Conservation (phyloP, 768 basidiomycete genomes). For the Daedaleopsis nitida region DNA sequence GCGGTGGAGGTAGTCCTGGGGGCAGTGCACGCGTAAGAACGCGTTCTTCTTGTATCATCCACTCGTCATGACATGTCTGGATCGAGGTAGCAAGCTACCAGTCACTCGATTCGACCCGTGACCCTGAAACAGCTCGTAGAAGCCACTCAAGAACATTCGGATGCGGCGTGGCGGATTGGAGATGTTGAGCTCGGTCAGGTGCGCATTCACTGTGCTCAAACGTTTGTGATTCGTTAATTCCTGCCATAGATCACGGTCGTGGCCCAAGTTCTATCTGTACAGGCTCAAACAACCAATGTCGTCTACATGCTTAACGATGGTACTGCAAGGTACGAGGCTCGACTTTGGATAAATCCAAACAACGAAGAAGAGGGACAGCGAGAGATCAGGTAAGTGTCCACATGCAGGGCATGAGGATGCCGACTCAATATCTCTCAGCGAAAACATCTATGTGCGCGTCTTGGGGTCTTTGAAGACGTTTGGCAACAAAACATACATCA, state of each 20-base stretch:
- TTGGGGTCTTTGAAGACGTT: constrained; percentile 84
- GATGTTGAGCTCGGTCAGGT: constrained; percentile 83
- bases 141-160: constrained; percentile 82
- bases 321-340: constrained; percentile 73
- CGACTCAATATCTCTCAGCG: constrained; percentile 42
- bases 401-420: not conserved
- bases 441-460: constrained; percentile 77
- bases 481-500: constrained; percentile 79
- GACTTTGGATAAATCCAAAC: constrained; percentile 79
- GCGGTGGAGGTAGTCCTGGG: constrained; percentile 61
- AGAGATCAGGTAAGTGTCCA: constrained; percentile 44
- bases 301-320: constrained; percentile 86
- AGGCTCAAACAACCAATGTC: constrained; percentile 76
- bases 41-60: constrained; percentile 20
- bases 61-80: not conserved
- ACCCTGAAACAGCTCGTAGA: constrained; percentile 74
- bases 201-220: constrained; percentile 13
- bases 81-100: constrained; percentile 36
- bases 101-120: constrained; percentile 66
- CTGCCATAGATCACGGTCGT: constrained; percentile 69
- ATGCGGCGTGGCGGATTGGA: constrained; percentile 88
- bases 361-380: constrained; percentile 54
- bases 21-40: constrained; percentile 41
- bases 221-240: not conserved
- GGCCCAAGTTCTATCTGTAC: constrained; percentile 68